Base-by-base conservation (phyloP, 2,329 filamentous ascomycete species). In the Colletotrichum tamarilloi region DNA sequence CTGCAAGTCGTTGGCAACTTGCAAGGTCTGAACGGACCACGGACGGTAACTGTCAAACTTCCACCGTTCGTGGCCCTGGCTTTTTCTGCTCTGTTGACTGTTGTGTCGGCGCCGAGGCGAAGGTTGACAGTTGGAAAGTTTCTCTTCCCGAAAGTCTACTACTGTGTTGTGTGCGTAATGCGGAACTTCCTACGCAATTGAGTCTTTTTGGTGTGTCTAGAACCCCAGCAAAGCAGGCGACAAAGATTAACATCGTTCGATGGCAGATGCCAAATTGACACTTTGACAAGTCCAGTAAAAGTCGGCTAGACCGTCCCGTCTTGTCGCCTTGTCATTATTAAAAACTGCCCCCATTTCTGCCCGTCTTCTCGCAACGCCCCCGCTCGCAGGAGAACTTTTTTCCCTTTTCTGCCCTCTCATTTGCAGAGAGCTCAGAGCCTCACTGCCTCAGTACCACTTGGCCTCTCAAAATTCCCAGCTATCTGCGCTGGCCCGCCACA, bases 211-310 rank as follows among this genome's bases (percentile, higher is more conserved):
- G 26, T 62, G 46, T 28, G 16, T n/a, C n/a, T 28, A 19, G 5
- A 22, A 32, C 42, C 42, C 24, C 19, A 35, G 26, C n/a, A 22
- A 49, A 49, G 32, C 57, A 58, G 58, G 57, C 57, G 12, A 16
- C 5, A n/a, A 62, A 68, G 28, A 53, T 68, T 56, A 62, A 38
- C 28, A 19, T 62, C 38, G 35, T 62, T 52, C 38, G 52, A 68
- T 30, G 8, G 8, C 24, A 32, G 26, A 57, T 56, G 30, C 22
- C 8, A 12, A 42, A 46, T 52, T 24, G 32, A 28, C 16, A 49
- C 35, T 57, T 49, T 30, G 56, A 55, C 52, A 42, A 42, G 52
- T 69, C n/a, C 28, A 26, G 32, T 35, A 32, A n/a, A 42, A 42
- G 52, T 69, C n/a, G 38, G 32, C 49, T 35, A 32, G 26, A 55